A percentile compares a stretch with the other conserved stretches of the same genome.
These are phyloP conservation scores for Suhomyces ambrosiae DNA, from an alignment of 1,139 yeast species.

Conservation along the genomic window DNA sequence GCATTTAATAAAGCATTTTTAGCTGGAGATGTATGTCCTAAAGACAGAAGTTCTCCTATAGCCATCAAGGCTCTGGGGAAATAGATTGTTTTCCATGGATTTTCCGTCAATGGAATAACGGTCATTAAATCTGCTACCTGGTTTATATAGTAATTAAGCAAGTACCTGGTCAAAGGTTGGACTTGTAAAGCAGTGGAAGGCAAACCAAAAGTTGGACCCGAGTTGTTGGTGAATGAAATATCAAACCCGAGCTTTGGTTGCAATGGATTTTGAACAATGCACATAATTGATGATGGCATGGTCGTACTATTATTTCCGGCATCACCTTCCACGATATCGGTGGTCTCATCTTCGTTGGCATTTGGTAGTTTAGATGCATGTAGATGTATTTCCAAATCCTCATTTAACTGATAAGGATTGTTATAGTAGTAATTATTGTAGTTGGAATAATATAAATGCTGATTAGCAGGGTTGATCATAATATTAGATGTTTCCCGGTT, in stretches of 20 bases:
- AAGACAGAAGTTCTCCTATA: conserved; percentile 74
- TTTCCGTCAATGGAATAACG: conserved; percentile 75
- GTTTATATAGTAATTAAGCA: conserved; percentile 73
- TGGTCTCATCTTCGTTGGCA: conserved; percentile 31
- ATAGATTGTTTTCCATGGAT: conserved; percentile 86
- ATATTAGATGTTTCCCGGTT: conserved; percentile 23
- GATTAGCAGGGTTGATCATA: conserved; percentile 39
- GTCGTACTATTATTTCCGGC: conserved; percentile 35
- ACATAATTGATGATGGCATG: conserved; percentile 51
- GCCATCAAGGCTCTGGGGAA: conserved; percentile 83
- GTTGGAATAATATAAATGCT: conserved; percentile 43
- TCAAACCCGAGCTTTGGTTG: conserved; percentile 49
- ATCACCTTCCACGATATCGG: conserved; percentile 43
- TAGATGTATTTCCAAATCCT: conserved; percentile 46
- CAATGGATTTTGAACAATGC: conserved; percentile 46
- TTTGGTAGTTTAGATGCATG: conserved; percentile 37
- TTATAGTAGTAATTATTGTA: conserved; percentile 46
- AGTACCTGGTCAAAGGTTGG: conserved; percentile 66
- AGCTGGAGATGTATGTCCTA: conserved; percentile 76
- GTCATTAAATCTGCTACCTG: conserved; percentile 88
- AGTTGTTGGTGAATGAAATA: conserved; percentile 29
- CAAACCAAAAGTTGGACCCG: conserved; percentile 40
- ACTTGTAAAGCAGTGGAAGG: conserved; percentile 66
- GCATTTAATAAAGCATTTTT: conserved; percentile 81
- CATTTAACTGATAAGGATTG: conserved; percentile 46